Base-by-base conservation (phyloP, 805 yeast species). In the Ogataea ramenticola region DNA sequence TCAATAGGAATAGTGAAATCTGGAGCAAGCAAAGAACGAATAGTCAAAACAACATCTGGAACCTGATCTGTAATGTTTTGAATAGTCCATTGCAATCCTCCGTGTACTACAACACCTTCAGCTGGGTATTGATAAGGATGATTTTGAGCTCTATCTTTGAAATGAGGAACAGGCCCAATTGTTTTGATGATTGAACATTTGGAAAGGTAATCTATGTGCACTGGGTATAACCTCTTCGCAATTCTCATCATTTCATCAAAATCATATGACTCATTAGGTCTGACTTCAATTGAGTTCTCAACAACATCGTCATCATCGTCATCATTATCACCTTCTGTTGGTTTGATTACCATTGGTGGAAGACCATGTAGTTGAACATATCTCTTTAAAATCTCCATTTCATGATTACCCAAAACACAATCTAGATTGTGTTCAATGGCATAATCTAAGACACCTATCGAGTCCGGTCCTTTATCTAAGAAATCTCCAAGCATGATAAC, bases 331-430 rank as follows among this genome's bases (percentile, higher is more conserved):
- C 52, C 53, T 20, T 48, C 49, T 24, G 40, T 10, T 7, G 19
- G n/a, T 12, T 33, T 19, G 32, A 51, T 52, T 5, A 45, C 35
- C 16, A 62, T 46, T 30, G 40, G 31, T 8, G 61, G 61, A 12
- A 79, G 62, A 22, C 75, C 74, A 60, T 79, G 89, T 53, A 67
- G 72, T 46, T 64, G 76, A 21, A 82, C 77, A 56, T 87, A 87
- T 54, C 80, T 66, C 43, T 79, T 72, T 50, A 90, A 57, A 11
- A 84, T 74, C 47, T 79, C 80, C 48, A 82, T 71, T 62, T 90
- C 98, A 61, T 91, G 96, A 66, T 90, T 90, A 0, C 98, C 97
- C 46, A 93, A 66, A 2, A 90, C 78, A 57, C 96, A 89, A 43
- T 77, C 79, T 15, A 86, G 74, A 15, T 75, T 66, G 51, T 79